A percentile compares a stretch with the other conserved stretches of the same genome.
phyloP scores from a whole-genome alignment of 2,329 filamentous ascomycete genomes.

The Trichoderma oligosporum region DNA sequence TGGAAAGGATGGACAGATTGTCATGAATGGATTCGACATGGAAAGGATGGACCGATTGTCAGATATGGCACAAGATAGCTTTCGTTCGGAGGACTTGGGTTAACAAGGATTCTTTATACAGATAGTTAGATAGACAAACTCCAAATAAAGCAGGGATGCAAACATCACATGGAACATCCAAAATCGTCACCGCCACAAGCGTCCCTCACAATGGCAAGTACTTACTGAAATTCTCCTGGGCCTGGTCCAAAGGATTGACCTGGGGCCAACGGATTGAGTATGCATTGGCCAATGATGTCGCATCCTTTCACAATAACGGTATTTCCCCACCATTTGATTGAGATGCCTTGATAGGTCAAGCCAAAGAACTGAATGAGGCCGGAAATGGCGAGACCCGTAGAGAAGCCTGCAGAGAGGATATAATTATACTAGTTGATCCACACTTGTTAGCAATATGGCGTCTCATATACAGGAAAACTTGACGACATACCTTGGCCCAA shows the following conservation, averaged over 20 bases:
- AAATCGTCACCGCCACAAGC: too few species aligned
- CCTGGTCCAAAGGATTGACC: conserved; percentile 30
- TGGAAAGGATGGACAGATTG: too few species aligned
- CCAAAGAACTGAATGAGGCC: conserved; percentile 43
- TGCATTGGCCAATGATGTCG: conserved; percentile 35
- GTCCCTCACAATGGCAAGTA: too few species aligned
- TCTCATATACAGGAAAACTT: background rate
- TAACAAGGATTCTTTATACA: too few species aligned
- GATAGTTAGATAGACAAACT: too few species aligned
- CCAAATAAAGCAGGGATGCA: too few species aligned
- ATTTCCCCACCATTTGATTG: conserved; percentile 42
- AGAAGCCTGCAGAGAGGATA: conserved; percentile 41
- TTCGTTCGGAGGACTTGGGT: too few species aligned
- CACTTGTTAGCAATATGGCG: background rate
- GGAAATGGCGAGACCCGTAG: conserved; percentile 40
- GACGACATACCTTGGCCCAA: conserved; percentile 41
- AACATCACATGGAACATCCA: too few species aligned
- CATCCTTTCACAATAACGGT: conserved; percentile 33
- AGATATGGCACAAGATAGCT: too few species aligned
- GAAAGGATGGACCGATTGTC: too few species aligned
- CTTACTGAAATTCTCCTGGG: conserved; percentile 6
- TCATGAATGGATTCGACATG: too few species aligned
- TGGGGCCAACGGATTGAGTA: conserved; percentile 15
- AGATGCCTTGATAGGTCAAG: conserved; percentile 38
- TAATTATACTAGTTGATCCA: conserved; percentile 31